These are phyloP conservation scores for Epichloe coenophiala DNA, from an alignment of 2,329 filamentous ascomycete genomes.

Conservation along the genomic window DNA sequence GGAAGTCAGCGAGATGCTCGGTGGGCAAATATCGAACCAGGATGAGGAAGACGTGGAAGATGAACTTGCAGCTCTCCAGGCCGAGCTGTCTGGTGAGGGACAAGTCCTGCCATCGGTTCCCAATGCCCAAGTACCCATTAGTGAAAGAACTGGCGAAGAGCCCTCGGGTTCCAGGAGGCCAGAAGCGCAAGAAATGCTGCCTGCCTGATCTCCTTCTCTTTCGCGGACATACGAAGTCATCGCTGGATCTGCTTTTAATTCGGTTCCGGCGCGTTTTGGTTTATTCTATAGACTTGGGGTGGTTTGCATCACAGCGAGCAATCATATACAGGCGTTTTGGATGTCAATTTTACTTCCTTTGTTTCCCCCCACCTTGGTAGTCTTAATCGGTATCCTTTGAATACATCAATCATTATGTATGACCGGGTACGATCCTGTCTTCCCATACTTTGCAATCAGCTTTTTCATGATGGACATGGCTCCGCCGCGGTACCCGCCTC, in stretches of 20 bases:
- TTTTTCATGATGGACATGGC: slow-evolving; percentile 69
- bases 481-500: slow-evolving; percentile 60
- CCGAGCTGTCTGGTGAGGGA: slow-evolving; percentile 17
- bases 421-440: neutral
- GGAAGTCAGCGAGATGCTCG: slow-evolving; percentile 89
- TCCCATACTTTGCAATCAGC: slow-evolving; percentile 58
- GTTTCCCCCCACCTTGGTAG: neutral
- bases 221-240: neutral
- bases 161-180: neutral
- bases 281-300: slow-evolving; percentile 4
- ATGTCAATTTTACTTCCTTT: slow-evolving; percentile 3
- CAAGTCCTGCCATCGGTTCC: slow-evolving; percentile 19
- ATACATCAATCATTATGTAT: slow-evolving; percentile 1
- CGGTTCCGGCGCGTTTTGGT: neutral
- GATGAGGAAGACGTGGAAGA: slow-evolving; percentile 98
- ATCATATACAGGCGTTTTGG: slow-evolving; percentile 12
- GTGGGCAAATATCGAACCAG: slow-evolving; percentile 75
- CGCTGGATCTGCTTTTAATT: neutral
- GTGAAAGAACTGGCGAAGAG: neutral
- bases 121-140: slow-evolving; percentile 18
- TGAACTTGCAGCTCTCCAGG: slow-evolving; percentile 71
- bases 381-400: neutral
- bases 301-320: slow-evolving; percentile 7
- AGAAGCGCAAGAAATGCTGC: slow-evolving; percentile 28
- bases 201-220: slow-evolving; percentile 12